phyloP scores from a whole-genome alignment of 176 grass and related monocot genomes.

The Carex parvula region DNA sequence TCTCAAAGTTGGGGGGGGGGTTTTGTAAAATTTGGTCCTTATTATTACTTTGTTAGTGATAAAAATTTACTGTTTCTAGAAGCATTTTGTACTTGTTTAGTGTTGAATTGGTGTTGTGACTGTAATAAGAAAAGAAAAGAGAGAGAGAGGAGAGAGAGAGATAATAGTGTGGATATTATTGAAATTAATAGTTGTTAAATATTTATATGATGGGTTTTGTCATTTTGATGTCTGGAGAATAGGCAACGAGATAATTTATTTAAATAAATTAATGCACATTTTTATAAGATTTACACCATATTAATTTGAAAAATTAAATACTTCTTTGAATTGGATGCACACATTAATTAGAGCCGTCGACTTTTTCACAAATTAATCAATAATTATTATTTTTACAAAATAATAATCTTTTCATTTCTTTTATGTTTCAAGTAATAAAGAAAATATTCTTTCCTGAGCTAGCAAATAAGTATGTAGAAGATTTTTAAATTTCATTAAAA shows the following conservation, averaged over 20 bases:
- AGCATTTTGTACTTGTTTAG: background rate
- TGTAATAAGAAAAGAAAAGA: slow-evolving; percentile 7
- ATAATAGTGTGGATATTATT: slow-evolving; percentile 5
- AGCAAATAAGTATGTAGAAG: too few relatives aligned
- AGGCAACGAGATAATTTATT: background rate
- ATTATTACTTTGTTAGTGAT: background rate
- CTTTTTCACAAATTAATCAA: too few relatives aligned
- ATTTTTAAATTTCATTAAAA: too few relatives aligned
- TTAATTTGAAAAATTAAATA: background rate
- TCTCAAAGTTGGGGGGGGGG: background rate
- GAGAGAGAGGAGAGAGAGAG: background rate
- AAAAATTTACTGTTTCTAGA: slow-evolving; percentile 7
- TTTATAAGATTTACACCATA: background rate
- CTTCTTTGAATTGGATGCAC: too few relatives aligned
- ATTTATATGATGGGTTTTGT: background rate
- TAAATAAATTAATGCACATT: background rate
- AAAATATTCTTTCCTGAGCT: too few relatives aligned
- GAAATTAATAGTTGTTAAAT: background rate
- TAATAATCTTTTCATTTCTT: too few relatives aligned
- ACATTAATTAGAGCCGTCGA: too few relatives aligned
- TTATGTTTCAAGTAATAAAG: too few relatives aligned
- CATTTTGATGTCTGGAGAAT: background rate
- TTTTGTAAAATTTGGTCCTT: background rate
- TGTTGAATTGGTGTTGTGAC: background rate
- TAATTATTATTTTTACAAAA: too few relatives aligned